Percentiles rank a stretch among this genome's conserved stretches.
phyloP scores from a whole-genome alignment of 2,329 filamentous ascomycete genomes.

The Hirsutella thompsonii region DNA sequence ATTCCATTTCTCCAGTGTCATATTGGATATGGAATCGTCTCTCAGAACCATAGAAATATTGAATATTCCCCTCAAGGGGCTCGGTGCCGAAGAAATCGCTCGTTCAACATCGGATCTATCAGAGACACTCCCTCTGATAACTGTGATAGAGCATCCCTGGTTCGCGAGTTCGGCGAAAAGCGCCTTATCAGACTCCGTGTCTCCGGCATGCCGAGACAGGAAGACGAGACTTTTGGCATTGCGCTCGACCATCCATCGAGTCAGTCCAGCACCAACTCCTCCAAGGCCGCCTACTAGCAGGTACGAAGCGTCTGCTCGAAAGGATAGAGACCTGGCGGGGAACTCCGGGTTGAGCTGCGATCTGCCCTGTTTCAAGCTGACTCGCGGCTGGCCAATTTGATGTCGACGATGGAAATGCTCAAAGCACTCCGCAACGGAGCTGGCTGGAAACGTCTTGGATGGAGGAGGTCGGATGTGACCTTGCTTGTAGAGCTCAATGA shows the following conservation, averaged over 20 bases:
- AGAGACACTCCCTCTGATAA: slow-evolving; percentile 11
- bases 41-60: slow-evolving; percentile 19
- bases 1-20: slow-evolving; percentile 12
- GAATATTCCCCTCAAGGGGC: slow-evolving; percentile 15
- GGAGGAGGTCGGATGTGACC: too few relatives aligned
- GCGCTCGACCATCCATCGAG: slow-evolving; percentile 16
- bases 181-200: slow-evolving; percentile 10
- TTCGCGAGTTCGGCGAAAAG: slow-evolving; percentile 8
- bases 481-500: too few relatives aligned
- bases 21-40: slow-evolving; percentile 13
- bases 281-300: slow-evolving; percentile 12
- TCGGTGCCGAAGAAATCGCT: neutral
- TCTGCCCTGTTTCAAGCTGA: too few relatives aligned
- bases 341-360: too few relatives aligned
- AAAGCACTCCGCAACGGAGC: too few relatives aligned
- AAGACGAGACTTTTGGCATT: slow-evolving; percentile 13
- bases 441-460: too few relatives aligned
- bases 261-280: slow-evolving; percentile 19
- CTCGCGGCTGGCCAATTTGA: too few relatives aligned
- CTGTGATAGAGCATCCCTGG: slow-evolving; percentile 9
- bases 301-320: too few relatives aligned
- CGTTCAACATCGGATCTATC: slow-evolving; percentile 8
- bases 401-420: too few relatives aligned
- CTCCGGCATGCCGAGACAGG: slow-evolving; percentile 15
- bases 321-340: too few relatives aligned